phyloP scores from a whole-genome alignment of 2,329 filamentous ascomycete species.

The Neofusicoccum ribis region DNA sequence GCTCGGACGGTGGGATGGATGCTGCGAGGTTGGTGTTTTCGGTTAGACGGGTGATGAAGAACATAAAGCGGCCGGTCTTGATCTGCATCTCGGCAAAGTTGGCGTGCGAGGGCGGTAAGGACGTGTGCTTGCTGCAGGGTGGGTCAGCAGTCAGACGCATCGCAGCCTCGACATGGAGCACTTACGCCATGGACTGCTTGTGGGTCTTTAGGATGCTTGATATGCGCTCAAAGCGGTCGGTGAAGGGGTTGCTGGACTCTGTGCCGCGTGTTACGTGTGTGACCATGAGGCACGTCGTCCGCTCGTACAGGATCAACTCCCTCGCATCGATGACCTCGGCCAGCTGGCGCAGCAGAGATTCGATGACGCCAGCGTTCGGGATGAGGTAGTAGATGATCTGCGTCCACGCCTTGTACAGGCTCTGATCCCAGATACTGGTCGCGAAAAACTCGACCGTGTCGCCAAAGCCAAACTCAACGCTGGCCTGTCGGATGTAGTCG shows the following conservation, averaged over 20 bases:
- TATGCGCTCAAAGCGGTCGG: constrained; percentile 90
- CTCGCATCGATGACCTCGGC: constrained; percentile 87
- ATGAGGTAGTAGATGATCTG: constrained; percentile 97
- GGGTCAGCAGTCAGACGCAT: constrained; percentile 24
- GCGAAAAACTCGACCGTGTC: constrained; percentile 76
- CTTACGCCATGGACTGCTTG: constrained; percentile 71
- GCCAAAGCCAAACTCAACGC: constrained; percentile 60
- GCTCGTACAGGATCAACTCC: constrained; percentile 91
- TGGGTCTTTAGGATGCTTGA: constrained; percentile 98
- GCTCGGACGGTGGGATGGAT: constrained; percentile 86
- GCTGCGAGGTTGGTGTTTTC: constrained; percentile 97
- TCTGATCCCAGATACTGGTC: constrained; percentile 98
- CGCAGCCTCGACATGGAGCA: constrained; percentile 19
- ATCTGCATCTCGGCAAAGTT: constrained; percentile 81
- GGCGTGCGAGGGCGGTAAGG: constrained; percentile 76
- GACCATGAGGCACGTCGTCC: constrained; percentile 95
- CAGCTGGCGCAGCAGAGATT: constrained; percentile 78
- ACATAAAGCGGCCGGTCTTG: constrained; percentile 79
- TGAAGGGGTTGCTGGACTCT: constrained; percentile 79
- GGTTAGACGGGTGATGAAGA: constrained; percentile 93
- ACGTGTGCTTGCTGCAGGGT: constrained; percentile 69
- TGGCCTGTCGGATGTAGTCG: constrained; percentile 73
- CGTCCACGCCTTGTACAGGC: constrained; percentile 96
- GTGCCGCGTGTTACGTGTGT: constrained; percentile 80
- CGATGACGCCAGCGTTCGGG: constrained; percentile 87